Base-by-base conservation (phyloP, 1,284 basidiomycete species). In the Porodaedalea pini region DNA sequence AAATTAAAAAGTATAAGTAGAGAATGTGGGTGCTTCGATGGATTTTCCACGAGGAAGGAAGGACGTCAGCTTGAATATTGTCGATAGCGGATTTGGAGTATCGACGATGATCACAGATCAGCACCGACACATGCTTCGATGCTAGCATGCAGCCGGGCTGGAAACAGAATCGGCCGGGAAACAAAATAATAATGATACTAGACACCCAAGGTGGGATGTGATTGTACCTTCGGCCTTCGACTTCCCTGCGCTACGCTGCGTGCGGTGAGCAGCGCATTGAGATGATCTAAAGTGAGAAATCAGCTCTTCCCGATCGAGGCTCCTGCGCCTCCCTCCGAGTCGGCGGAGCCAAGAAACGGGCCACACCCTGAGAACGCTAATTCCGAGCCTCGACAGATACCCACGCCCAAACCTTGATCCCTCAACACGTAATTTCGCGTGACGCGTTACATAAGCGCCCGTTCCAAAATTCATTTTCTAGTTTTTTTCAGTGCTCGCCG, bases 101-200 rank as follows among this genome's bases (percentile, higher is more conserved):
- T 29, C 45, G 8, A 25, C 45, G 45, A 47, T 47, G 45, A 47
- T 47, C 44, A 47, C 25, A 34, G 45, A 47, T 47, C 45, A 47
- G 45, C 45, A 47, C 40, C 13, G 40, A 21, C 40, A 23, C 32
- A 34, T 21, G 40, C 8, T 17, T 41, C 19, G 13, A 15, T 41
- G 13, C 19, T 17, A 15, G 19, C 4, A 41, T 41, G 2, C 40
- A 17, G 40, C 40, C 10, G n/a, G 19, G 13, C 40, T 21, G n/a
- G n/a, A n/a, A n/a, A n/a, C 40, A 15, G 32, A 34, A 34, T 13
- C 7, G 32, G 6, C 7, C 32, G 32, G 13, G 32, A 34, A 34
- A 6, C 13, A 34, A 34, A 6, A 34, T n/a, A n/a, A n/a, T n/a
- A n/a, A n/a, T n/a, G n/a, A n/a, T n/a, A n/a, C n/a, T n/a, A n/a